Percentiles rank a stretch among this genome's conserved stretches.
These are phyloP conservation scores for Luffa aegyptiaca DNA, from an alignment of 306 rosid species.

Conservation along the genomic window DNA sequence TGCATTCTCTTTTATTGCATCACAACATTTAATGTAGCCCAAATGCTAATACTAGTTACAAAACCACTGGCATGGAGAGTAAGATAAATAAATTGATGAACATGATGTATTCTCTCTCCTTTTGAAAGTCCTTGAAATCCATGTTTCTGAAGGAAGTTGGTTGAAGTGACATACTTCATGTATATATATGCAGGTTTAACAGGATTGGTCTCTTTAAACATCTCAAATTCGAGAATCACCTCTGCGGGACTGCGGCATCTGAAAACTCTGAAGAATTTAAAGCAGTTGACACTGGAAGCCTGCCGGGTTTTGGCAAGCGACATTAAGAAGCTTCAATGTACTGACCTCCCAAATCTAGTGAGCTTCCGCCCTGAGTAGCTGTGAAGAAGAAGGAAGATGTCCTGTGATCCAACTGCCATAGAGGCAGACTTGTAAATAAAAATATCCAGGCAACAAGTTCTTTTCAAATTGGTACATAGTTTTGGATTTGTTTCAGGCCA, in stretches of 20 bases:
- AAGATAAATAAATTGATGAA: not conserved
- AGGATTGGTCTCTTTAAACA: constrained; percentile 62
- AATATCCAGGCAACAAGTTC: not conserved
- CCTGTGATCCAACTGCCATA: constrained; percentile 4
- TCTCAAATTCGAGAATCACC: constrained; percentile 69
- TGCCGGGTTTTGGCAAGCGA: constrained; percentile 72
- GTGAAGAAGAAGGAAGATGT: not conserved
- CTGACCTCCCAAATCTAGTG: constrained; percentile 65
- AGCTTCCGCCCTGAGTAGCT: constrained; percentile 79
- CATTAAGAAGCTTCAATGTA: constrained; percentile 60
- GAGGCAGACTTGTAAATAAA: constrained; percentile 13
- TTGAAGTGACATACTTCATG: not conserved
- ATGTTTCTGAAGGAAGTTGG: not conserved
- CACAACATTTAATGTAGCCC: not conserved
- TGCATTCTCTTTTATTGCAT: not conserved
- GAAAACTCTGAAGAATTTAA: constrained; percentile 67
- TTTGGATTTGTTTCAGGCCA: constrained; percentile 6
- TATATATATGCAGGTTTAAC: constrained; percentile 54
- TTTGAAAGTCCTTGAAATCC: not conserved
- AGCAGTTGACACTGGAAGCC: constrained; percentile 73
- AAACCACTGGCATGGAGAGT: no score
- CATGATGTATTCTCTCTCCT: not conserved
- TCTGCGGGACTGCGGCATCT: constrained; percentile 59
- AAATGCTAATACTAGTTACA: no score
- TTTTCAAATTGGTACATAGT: constrained; percentile 11